phyloP scores from a whole-genome alignment of 2,329 filamentous ascomycete species.

The Talaromyces sp. region DNA sequence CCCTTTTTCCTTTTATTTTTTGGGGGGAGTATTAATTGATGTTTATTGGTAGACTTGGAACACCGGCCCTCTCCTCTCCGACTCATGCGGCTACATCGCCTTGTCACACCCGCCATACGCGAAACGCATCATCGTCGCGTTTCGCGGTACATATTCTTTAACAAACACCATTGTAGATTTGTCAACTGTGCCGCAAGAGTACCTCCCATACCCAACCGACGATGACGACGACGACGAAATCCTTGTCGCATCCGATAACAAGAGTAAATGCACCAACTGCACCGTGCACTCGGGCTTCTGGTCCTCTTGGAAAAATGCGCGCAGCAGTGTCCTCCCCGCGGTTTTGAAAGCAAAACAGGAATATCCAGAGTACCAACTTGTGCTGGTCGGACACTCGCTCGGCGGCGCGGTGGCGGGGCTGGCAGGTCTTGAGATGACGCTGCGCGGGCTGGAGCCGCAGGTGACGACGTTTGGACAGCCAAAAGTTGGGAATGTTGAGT shows the following conservation, averaged over 20 bases:
- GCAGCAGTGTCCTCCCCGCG: slow-evolving; percentile 61
- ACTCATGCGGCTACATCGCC: slow-evolving; percentile 90
- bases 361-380: slow-evolving; percentile 67
- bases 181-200: slow-evolving; percentile 82
- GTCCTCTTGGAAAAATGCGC: slow-evolving; percentile 72
- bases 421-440: slow-evolving; percentile 73
- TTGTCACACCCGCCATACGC: slow-evolving; percentile 64
- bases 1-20: not conserved
- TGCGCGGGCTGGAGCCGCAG: slow-evolving; percentile 67
- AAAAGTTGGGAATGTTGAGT: slow-evolving; percentile 50
- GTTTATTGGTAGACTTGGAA: slow-evolving; percentile 64
- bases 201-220: slow-evolving; percentile 71
- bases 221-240: slow-evolving; percentile 26
- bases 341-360: slow-evolving; percentile 55
- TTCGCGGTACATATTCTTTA: slow-evolving; percentile 90
- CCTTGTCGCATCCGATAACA: slow-evolving; percentile 23
- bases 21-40: not conserved
- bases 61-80: slow-evolving; percentile 77
- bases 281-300: slow-evolving; percentile 91
- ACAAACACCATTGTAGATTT: slow-evolving; percentile 88
- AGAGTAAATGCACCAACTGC: slow-evolving; percentile 73
- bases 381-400: slow-evolving; percentile 83
- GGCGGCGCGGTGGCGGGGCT: slow-evolving; percentile 88
- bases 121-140: slow-evolving; percentile 73
- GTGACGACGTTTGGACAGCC: slow-evolving; percentile 95